Evolutionary conservation across 192 early-diverging fungal genomes (phyloP), one percentile per base, ranked within the genome.

Genomic region (Umbelopsis vinacea): DNA sequence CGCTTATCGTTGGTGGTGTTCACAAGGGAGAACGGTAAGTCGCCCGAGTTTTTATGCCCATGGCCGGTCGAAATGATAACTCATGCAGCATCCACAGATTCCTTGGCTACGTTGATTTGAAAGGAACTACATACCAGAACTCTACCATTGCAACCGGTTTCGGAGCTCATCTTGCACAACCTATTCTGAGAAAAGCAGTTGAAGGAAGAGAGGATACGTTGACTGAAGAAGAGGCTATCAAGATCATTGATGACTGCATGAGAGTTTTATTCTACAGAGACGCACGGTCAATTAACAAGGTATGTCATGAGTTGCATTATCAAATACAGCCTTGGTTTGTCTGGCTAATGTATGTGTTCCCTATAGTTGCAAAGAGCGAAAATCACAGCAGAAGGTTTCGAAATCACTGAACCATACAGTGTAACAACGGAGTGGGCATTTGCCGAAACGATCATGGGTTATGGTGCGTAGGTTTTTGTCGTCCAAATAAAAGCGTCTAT

Each of bases 181-280:
- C 97, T 35, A 89, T 98, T 66, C 79, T 99, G 78, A 87, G 97
- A 81, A 97, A 93, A 78, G 89, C 88, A 38, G 89, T 97, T 8
- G 96, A 98, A 78, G 92, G 90, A 29, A 87, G 87, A 35, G 94
- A 94, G 76, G 85, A 97, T 22, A 90, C 88, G 70, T 79, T 99
- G 63, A 92, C 92, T 7, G 96, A 99, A 82, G 91, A 92, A 71
- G 93, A 97, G 75, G 96, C 97, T 2, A 78, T 88, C 46, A 85
- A 90, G 71, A 85, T 97, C 55, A 63, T 99, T 43, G 88, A 98
- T 71, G 90, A 94, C 68, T 90, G 90, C 79, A 94, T 98, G 93
- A 89, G 92, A 52, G 94, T 97, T 47, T 90, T 98, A 70, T 96
- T 88, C 74, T 98, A 97, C 89, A 88, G 97, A 80, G 97, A 99